phyloP scores from a whole-genome alignment of 2,329 filamentous ascomycete species.

The Fusarium nodosum region DNA sequence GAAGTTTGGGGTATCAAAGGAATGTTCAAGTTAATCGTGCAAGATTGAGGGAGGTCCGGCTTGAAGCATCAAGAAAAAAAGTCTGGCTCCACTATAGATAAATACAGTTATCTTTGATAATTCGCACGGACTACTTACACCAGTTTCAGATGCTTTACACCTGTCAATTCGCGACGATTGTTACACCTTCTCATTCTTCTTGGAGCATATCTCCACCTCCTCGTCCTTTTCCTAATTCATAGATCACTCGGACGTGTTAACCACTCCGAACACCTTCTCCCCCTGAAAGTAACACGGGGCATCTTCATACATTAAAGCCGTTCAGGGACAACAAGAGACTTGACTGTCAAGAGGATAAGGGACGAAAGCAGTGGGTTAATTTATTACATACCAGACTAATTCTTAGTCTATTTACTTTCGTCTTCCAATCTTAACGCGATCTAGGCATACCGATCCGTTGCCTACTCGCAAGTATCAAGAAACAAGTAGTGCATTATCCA shows the following conservation, averaged over 20 bases:
- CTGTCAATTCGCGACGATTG: too few species aligned
- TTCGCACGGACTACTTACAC: constrained; percentile 31
- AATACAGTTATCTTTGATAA: constrained; percentile 8
- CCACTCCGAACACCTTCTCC: not conserved
- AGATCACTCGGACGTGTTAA: too few species aligned
- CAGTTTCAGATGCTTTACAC: too few species aligned
- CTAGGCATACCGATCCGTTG: not conserved
- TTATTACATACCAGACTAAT: not conserved
- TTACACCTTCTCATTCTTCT: too few species aligned
- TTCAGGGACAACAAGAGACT: not conserved
- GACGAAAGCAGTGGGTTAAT: not conserved
- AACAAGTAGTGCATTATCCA: too few species aligned
- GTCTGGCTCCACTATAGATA: constrained; percentile 34
- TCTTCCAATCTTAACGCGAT: not conserved
- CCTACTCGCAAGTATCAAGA: too few species aligned
- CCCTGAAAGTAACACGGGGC: not conserved
- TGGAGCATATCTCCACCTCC: too few species aligned
- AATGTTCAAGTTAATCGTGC: constrained; percentile 2
- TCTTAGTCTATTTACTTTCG: not conserved
- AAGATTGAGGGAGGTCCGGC: constrained; percentile 5
- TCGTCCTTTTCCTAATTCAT: not conserved
- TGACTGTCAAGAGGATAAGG: not conserved
- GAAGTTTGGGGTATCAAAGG: not conserved
- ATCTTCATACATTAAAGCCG: not conserved
- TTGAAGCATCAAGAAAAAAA: constrained; percentile 43